A percentile compares a stretch with the other conserved stretches of the same genome.
phyloP scores from a whole-genome alignment of 352 stramenopile species.

The Saprolegnia diclina region DNA sequence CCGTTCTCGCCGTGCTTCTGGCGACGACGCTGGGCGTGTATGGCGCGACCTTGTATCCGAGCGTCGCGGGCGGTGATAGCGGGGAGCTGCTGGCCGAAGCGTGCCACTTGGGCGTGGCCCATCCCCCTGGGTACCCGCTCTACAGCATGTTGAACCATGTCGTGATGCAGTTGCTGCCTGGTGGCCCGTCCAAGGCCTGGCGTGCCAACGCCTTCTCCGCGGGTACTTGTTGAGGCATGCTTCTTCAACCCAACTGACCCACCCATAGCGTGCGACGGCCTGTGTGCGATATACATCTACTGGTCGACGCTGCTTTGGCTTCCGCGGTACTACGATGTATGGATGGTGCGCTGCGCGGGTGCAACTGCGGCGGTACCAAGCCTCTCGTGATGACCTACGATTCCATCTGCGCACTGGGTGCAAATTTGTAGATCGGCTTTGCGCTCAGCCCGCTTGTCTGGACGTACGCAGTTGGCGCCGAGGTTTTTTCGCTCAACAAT shows the following conservation, averaged over 20 bases:
- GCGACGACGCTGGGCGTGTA: conserved; percentile 61
- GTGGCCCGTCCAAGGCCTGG: conserved; percentile 47
- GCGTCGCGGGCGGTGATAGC: conserved; percentile 85
- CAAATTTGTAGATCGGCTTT: conserved; percentile 52
- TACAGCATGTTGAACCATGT: conserved; percentile 87
- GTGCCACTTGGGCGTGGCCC: conserved; percentile 88
- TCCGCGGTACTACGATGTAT: not conserved
- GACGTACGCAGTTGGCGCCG: conserved; percentile 90
- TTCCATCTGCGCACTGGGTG: not conserved
- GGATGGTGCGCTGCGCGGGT: conserved; percentile 34
- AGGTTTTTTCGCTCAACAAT: conserved; percentile 98
- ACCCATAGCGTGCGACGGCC: conserved; percentile 48
- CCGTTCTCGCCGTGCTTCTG: conserved; percentile 10
- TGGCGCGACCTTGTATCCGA: conserved; percentile 69
- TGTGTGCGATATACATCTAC: conserved; percentile 52
- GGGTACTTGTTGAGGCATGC: conserved; percentile 31
- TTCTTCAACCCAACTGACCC: not conserved
- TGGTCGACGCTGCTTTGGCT: conserved; percentile 47
- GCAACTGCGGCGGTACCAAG: conserved; percentile 44
- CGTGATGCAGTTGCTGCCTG: conserved; percentile 40
- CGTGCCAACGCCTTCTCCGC: conserved; percentile 86
- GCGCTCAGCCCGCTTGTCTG: conserved; percentile 92
- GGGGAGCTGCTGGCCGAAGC: conserved; percentile 92
- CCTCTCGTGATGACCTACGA: not conserved
- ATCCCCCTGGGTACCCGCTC: conserved; percentile 92